phyloP scores from a whole-genome alignment of 164 flowering plant genomes.

The Berberis vulgaris region DNA sequence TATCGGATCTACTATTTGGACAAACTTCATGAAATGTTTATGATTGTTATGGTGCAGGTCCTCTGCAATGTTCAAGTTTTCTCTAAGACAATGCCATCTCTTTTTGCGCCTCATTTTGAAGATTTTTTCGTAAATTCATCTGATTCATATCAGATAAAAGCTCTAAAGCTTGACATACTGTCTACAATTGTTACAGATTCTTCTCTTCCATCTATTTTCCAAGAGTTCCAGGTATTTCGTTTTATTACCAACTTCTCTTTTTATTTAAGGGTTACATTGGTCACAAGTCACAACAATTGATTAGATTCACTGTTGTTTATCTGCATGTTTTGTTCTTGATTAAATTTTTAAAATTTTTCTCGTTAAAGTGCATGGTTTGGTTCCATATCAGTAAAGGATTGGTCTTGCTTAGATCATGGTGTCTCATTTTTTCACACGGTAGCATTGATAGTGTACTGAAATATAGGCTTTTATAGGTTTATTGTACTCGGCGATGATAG shows the following conservation, averaged over 20 bases:
- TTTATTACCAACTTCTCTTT: background rate
- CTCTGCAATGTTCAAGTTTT: constrained; percentile 91
- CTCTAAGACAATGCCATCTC: constrained; percentile 79
- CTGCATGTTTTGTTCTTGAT: too few species aligned
- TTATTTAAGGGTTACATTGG: too few species aligned
- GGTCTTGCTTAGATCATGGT: too few species aligned
- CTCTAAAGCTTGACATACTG: constrained; percentile 87
- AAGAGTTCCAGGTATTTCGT: constrained; percentile 80
- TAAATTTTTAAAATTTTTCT: too few species aligned
- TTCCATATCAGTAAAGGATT: too few species aligned
- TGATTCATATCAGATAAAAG: constrained; percentile 70
- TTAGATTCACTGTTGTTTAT: too few species aligned
- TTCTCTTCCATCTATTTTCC: constrained; percentile 60
- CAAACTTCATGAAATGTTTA: background rate
- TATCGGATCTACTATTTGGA: background rate
- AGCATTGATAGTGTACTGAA: too few species aligned
- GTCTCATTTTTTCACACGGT: too few species aligned
- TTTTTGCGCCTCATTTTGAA: constrained; percentile 69
- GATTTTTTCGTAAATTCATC: constrained; percentile 68
- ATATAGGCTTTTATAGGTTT: too few species aligned
- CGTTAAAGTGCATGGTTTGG: too few species aligned
- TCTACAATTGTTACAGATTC: constrained; percentile 77
- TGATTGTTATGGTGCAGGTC: constrained; percentile 40
- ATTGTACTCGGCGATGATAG: too few species aligned
- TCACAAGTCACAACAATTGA: too few species aligned